A percentile compares a stretch with the other conserved stretches of the same genome.
These are phyloP conservation scores for Botrytis paeoniae DNA, from an alignment of 2,329 filamentous ascomycete genomes.

Conservation along the genomic window DNA sequence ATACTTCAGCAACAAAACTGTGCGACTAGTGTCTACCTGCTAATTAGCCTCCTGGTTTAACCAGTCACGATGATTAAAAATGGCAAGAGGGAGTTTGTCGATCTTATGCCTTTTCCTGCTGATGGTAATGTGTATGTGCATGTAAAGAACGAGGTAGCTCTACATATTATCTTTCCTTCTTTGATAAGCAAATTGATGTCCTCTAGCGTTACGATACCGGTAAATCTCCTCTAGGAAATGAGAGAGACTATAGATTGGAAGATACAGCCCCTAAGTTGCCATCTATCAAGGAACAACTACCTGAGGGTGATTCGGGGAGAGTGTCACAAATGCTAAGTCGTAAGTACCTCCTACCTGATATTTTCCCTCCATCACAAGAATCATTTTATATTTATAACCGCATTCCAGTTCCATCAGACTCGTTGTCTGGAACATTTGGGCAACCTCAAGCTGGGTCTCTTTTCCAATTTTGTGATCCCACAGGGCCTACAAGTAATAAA, in stretches of 20 bases:
- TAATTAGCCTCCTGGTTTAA: not conserved
- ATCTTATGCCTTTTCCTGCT: rapidly evolving
- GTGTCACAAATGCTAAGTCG: not conserved
- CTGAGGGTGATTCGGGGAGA: not conserved
- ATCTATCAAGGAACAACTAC: not conserved
- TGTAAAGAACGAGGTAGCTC: not conserved
- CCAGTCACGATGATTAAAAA: not conserved
- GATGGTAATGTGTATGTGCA: not conserved
- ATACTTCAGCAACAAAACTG: not conserved
- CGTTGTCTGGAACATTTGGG: not conserved
- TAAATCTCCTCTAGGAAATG: not conserved
- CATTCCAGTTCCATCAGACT: not conserved
- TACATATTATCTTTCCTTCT: not conserved
- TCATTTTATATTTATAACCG: not conserved
- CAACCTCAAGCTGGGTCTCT: not conserved
- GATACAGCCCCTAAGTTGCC: not conserved
- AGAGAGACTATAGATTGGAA: not conserved
- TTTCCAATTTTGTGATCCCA: not conserved
- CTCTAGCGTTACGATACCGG: not conserved
- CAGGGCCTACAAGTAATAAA: not conserved
- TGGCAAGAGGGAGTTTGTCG: not conserved
- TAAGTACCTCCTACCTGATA: not conserved
- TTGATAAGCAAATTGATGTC: not conserved
- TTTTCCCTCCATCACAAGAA: not conserved
- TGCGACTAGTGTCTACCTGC: not conserved